Conservation (phyloP, 2,329 filamentous ascomycete genomes). For the Calonectria fujianensis region DNA sequence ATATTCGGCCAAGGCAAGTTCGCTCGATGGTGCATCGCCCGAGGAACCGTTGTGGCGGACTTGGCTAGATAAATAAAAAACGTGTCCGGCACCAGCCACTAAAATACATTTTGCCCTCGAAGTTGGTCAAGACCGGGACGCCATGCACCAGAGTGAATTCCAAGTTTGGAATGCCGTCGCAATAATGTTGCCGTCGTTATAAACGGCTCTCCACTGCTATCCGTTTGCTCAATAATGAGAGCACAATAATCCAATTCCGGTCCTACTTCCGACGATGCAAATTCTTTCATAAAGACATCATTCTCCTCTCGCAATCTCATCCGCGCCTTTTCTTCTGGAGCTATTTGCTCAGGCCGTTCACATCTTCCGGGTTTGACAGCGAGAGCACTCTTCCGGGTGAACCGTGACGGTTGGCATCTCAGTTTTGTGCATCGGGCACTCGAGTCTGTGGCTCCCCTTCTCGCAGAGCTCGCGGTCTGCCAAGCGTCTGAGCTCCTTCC, state of each 20-base stretch:
- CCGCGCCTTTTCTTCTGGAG: neutral
- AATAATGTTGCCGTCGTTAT: neutral
- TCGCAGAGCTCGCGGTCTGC: neutral
- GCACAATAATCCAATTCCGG: neutral
- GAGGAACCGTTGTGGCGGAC: neutral
- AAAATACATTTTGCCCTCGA: neutral
- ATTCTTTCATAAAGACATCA: neutral
- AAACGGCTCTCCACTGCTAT: neutral
- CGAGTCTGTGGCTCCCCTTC: neutral
- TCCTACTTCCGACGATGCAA: neutral
- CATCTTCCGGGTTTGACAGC: neutral
- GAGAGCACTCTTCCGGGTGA: neutral
- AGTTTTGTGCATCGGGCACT: conserved; percentile 2
- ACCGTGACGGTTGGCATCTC: neutral
- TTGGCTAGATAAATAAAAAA: neutral
- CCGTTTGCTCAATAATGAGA: neutral
- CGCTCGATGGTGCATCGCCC: neutral
- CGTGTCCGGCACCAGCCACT: neutral
- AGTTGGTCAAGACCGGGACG: neutral
- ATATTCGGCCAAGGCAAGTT: neutral
- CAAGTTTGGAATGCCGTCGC: neutral
- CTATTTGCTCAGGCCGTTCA: neutral
- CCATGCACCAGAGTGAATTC: neutral
- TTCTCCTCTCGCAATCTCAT: neutral
- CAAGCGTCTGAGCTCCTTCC: conserved; percentile 1